A percentile compares a stretch with the other conserved stretches of the same genome.
These are phyloP conservation scores for Monosporascus sp. DNA, from an alignment of 2,329 filamentous ascomycete genomes.

Conservation along the genomic window DNA sequence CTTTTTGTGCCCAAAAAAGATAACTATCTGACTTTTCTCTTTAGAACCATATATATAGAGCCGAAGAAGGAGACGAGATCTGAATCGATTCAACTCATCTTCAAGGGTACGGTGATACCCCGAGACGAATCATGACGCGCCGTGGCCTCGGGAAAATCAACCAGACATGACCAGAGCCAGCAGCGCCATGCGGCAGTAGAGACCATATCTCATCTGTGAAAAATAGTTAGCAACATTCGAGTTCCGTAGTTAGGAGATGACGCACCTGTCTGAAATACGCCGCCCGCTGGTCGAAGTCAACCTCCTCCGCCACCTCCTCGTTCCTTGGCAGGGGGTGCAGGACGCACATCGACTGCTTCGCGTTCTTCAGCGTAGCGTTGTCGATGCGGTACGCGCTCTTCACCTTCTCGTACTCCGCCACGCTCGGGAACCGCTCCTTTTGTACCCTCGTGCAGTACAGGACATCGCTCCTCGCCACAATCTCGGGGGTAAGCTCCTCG, in stretches of 20 bases:
- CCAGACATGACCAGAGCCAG: conserved; percentile 81
- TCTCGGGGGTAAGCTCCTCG: conserved; percentile 76
- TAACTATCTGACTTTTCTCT: neutral
- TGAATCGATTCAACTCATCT: neutral
- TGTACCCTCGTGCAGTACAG: conserved; percentile 96
- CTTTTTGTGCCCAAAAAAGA: conserved; percentile 5
- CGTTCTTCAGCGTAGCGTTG: conserved; percentile 82
- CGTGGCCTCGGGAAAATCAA: conserved; percentile 14
- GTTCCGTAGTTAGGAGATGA: conserved; percentile 16
- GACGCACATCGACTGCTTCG: conserved; percentile 89
- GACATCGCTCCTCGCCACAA: conserved; percentile 81
- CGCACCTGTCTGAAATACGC: conserved; percentile 99
- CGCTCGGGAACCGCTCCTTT: conserved; percentile 86
- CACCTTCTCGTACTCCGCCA: conserved; percentile 75
- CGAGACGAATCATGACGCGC: neutral
- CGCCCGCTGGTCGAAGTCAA: conserved; percentile 93
- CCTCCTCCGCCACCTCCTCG: conserved; percentile 87
- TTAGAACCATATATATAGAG: conserved; percentile 11
- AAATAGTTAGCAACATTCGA: conserved; percentile 33
- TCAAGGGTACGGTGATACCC: no score
- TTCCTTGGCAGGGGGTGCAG: conserved; percentile 95
- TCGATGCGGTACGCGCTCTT: conserved; percentile 88
- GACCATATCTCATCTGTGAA: conserved; percentile 85
- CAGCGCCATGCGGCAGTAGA: conserved; percentile 97
- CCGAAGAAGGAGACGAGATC: neutral